Conservation (phyloP, 495 filamentous ascomycete species). For the Hypoxylon lienhwacheense region DNA sequence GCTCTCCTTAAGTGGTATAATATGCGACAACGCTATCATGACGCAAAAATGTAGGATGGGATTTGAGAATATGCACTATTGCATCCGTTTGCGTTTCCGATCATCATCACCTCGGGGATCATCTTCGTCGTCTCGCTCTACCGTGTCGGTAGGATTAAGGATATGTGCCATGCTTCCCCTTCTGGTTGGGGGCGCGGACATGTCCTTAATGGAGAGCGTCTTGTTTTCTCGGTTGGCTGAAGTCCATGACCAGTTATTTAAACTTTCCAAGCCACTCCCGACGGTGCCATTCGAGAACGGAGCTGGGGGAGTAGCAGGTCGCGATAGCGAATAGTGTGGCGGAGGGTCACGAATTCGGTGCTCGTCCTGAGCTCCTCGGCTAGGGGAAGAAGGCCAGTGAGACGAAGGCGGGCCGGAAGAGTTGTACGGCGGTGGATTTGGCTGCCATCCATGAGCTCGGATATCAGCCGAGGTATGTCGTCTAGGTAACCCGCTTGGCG, state of each 20-base stretch:
- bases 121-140: conserved; percentile 50
- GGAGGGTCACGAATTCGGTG: conserved; percentile 81
- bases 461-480: conserved; percentile 97
- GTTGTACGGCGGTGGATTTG: conserved; percentile 69
- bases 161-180: conserved; percentile 64
- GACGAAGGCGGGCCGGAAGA: conserved; percentile 69
- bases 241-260: conserved; percentile 59
- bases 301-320: conserved; percentile 71
- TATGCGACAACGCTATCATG: conserved; percentile 29
- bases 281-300: conserved; percentile 50
- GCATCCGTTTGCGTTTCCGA: conserved; percentile 77
- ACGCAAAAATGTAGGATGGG: conserved; percentile 10
- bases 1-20: conserved; percentile 32
- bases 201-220: conserved; percentile 52
- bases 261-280: conserved; percentile 47
- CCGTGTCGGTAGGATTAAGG: conserved; percentile 67
- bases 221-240: conserved; percentile 48
- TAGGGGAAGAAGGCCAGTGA: conserved; percentile 88
- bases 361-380: conserved; percentile 65
- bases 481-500: conserved; percentile 73
- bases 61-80: conserved; percentile 32
- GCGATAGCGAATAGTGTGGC: conserved; percentile 80
- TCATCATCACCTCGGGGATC: conserved; percentile 58
- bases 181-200: conserved; percentile 58
- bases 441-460: conserved; percentile 83